A percentile compares a stretch with the other conserved stretches of the same genome.
Conservation (phyloP, 2,329 filamentous ascomycete species). For the Penicillium vulpinum region DNA sequence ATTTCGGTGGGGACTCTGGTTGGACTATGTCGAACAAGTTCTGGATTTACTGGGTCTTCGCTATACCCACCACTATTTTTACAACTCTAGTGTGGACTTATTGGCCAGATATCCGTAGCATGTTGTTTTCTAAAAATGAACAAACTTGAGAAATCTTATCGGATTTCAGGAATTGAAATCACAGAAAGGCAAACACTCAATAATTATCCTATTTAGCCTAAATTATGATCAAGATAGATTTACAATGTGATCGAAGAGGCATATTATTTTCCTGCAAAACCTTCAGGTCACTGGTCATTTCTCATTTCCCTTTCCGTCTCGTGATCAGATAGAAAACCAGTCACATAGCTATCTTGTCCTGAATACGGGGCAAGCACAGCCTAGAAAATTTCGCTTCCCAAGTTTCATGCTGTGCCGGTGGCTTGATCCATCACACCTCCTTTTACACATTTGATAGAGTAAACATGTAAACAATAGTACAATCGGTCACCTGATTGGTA, state of each 20-base stretch:
- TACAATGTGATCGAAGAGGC: neutral
- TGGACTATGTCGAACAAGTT: slow-evolving; percentile 27
- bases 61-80: slow-evolving; percentile 26
- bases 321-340: neutral
- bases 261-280: neutral
- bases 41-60: slow-evolving; percentile 35
- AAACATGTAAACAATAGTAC: slow-evolving; percentile 9
- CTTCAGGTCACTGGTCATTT: too few species aligned
- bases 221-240: neutral
- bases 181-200: neutral
- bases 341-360: neutral
- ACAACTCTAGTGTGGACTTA: slow-evolving; percentile 20
- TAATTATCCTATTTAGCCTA: neutral
- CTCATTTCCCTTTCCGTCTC: too few species aligned
- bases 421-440: slow-evolving; percentile 19
- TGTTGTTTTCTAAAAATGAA: neutral
- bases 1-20: slow-evolving; percentile 20
- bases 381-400: slow-evolving; percentile 9
- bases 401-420: slow-evolving; percentile 15
- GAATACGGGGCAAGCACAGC: slow-evolving; percentile 6
- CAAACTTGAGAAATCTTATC: neutral
- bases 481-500: slow-evolving; percentile 13
- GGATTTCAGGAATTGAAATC: neutral
- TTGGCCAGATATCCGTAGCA: slow-evolving; percentile 11
- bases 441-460: slow-evolving; percentile 17